Evolutionary conservation across 164 flowering plant genomes (phyloP), one percentile per base, ranked within the genome.

Genomic region (Aristolochia californica): DNA sequence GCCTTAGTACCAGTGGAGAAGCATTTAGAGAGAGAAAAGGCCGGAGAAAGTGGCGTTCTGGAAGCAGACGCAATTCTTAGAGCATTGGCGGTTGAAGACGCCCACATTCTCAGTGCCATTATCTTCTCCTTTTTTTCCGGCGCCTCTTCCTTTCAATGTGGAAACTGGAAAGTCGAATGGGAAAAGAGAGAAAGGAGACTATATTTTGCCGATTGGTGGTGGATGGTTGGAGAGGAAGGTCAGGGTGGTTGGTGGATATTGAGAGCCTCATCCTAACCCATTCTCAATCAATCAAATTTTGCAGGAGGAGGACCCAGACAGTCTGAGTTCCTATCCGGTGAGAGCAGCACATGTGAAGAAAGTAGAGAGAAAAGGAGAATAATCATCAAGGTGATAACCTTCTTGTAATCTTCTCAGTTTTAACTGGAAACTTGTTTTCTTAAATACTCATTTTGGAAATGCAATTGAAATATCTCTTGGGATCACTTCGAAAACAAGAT

Each of bases 41-140:
- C 66, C 47, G 83, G 75, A 44, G 72, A 60, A 63, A 75, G 66
- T 50, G 54, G n/a, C n/a, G n/a, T 21, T 59, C 65, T 81, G 62
- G 81, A 52, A 45, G 78, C 66, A 58, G 72, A 61, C 55, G 95
- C 83, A 72, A 87, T 53, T 63, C 59, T 82, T 16, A 89, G 86
- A 3, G 91, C 93, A 78, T 84, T 89, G 58, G 95, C 93, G 8
- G 97, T 81, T 13, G 97, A 89, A 71, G 99, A 93, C 71, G 97
- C 99, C 99, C 99, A 93, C 76, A 87, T 72, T 69, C 99, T 80
- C 53, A 89, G 77, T 40, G 97, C 95, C 97, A 87, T 88, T 12
- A 4, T 71, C 15, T 66, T n/a, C 21, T 8, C 12, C 18, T 48
- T 2, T 18, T 38, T 13, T 60, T 48, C n/a, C n/a, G n/a, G n/a